A percentile compares a stretch with the other conserved stretches of the same genome.
phyloP scores from a whole-genome alignment of 1,139 yeast genomes.

The Blastobotrys aristatus region DNA sequence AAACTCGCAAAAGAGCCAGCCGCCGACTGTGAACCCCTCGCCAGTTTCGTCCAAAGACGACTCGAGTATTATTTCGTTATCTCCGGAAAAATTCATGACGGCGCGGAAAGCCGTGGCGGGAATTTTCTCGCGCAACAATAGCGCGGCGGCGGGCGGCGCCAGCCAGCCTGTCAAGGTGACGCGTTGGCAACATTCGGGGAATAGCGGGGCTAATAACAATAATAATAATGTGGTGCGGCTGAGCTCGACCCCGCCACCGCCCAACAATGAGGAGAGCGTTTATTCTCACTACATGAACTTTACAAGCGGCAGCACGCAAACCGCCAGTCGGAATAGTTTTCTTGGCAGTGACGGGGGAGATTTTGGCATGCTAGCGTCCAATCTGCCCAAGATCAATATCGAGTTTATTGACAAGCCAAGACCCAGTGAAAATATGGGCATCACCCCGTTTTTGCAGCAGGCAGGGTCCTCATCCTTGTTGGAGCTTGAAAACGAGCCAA shows the following conservation, averaged over 20 bases:
- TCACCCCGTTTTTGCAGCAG: neutral
- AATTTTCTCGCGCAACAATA: conserved; percentile 16
- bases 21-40: conserved; percentile 9
- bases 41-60: conserved; percentile 19
- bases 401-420: conserved; percentile 47
- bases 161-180: neutral
- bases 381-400: conserved; percentile 33
- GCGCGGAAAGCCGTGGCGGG: conserved; percentile 32
- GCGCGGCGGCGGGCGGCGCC: neutral
- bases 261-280: neutral
- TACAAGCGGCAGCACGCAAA: conserved; percentile 11
- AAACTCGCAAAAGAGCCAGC: neutral
- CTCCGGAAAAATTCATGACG: conserved; percentile 26
- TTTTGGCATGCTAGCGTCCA: neutral
- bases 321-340: conserved; percentile 22
- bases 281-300: neutral
- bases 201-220: neutral
- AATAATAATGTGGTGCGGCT: neutral
- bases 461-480: conserved; percentile 31
- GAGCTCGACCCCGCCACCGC: neutral
- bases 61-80: conserved; percentile 21
- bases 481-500: conserved; percentile 43
- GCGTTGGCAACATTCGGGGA: neutral
- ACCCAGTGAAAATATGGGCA: neutral
- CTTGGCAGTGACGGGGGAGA: conserved; percentile 15